Evolutionary conservation across 495 filamentous ascomycete genomes (phyloP).

Genomic region (Talaromyces ruber): DNA sequence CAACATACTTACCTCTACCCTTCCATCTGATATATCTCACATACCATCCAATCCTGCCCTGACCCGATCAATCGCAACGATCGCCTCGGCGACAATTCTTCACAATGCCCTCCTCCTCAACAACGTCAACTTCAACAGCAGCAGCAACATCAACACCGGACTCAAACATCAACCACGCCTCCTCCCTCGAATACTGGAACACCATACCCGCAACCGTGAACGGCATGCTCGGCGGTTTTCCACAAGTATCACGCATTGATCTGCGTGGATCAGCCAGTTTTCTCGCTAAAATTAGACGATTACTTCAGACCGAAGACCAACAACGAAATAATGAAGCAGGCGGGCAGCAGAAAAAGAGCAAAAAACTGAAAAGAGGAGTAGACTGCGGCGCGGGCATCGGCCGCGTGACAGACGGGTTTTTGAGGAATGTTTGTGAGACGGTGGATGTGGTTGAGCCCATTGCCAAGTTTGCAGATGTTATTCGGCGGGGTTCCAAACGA

Average conservation of each 20-base stretch:
- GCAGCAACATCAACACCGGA: neutral
- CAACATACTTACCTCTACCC: neutral
- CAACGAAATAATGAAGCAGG: neutral
- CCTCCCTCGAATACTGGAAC: slow-evolving; percentile 62
- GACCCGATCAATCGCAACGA: neutral
- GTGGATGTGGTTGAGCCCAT: slow-evolving; percentile 57
- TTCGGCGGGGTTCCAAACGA: slow-evolving; percentile 9
- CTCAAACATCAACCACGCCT: slow-evolving; percentile 14
- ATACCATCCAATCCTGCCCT: neutral
- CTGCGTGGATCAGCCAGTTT: slow-evolving; percentile 70
- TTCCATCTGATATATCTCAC: neutral
- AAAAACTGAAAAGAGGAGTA: slow-evolving; percentile 31
- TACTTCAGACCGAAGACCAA: slow-evolving; percentile 8
- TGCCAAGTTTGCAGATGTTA: slow-evolving; percentile 38
- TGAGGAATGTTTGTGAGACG: slow-evolving; percentile 39
- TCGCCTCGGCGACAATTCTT: neutral
- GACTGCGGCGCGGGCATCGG: slow-evolving; percentile 61
- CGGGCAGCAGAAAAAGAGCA: neutral
- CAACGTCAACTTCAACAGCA: neutral
- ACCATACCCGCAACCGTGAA: slow-evolving; percentile 57
- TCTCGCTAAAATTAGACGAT: slow-evolving; percentile 61
- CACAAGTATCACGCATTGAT: slow-evolving; percentile 65
- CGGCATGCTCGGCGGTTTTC: slow-evolving; percentile 81
- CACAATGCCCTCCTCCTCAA: neutral
- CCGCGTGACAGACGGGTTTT: slow-evolving; percentile 49